These are phyloP conservation scores for Leptosphaerulina australis DNA, from an alignment of 2,329 filamentous ascomycete species.

Conservation along the genomic window DNA sequence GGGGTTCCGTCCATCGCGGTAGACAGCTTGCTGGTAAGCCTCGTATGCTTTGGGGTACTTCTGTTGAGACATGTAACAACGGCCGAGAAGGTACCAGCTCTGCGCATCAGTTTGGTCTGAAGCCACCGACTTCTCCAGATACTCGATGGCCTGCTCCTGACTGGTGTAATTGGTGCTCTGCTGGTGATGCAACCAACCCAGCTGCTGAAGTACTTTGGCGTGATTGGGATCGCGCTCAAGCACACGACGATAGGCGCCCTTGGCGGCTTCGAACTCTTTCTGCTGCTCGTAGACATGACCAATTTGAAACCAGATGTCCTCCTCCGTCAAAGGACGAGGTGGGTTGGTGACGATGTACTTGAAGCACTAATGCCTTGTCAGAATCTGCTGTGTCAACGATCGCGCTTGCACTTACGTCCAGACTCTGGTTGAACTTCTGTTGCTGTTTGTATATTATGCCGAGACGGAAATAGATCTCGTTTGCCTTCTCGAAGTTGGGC, in stretches of 20 bases:
- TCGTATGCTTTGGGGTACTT: slow-evolving; percentile 99
- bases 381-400: background rate
- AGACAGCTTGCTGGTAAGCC: slow-evolving; percentile 97
- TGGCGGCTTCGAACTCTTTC: slow-evolving; percentile 97
- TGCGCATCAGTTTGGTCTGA: slow-evolving; percentile 94
- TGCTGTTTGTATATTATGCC: slow-evolving; percentile 99
- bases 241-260: slow-evolving; percentile 89
- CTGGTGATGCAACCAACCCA: slow-evolving; percentile 97
- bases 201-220: slow-evolving; percentile 95
- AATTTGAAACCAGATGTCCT: slow-evolving; percentile 99
- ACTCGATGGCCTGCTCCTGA: slow-evolving; percentile 96
- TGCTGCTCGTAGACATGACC: slow-evolving; percentile 98
- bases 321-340: slow-evolving; percentile 88
- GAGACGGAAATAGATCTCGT: slow-evolving; percentile 97
- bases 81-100: slow-evolving; percentile 96
- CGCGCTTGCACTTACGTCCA: slow-evolving; percentile 69
- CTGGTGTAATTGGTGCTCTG: slow-evolving; percentile 89
- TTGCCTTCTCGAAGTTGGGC: slow-evolving; percentile 96
- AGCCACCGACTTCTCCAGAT: slow-evolving; percentile 92
- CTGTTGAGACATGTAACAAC: slow-evolving; percentile 99
- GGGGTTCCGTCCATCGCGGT: slow-evolving; percentile 94
- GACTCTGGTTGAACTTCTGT: slow-evolving; percentile 87
- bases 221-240: slow-evolving; percentile 94
- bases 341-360: slow-evolving; percentile 96
- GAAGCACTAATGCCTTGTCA: slow-evolving; percentile 75